Evolutionary conservation across 2,329 filamentous ascomycete species (phyloP).

Genomic region (Calonectria ilicicola): DNA sequence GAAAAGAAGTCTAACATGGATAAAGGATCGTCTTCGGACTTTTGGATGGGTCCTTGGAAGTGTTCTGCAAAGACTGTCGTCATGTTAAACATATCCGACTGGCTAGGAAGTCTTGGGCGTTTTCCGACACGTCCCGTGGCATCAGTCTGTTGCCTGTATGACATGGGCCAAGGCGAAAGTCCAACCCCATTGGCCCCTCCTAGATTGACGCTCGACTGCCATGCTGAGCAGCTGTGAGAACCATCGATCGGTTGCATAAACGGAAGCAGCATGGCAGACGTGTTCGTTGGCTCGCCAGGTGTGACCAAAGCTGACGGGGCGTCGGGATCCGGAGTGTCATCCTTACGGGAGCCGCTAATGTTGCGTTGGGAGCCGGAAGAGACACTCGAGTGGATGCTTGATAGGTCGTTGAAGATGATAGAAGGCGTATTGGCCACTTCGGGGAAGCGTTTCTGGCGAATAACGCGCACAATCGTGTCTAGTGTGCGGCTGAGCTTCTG

Average conservation of each 20-base stretch:
- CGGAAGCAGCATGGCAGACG: slow-evolving; percentile 34
- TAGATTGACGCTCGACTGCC: slow-evolving; percentile 19
- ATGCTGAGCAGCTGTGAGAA: slow-evolving; percentile 27
- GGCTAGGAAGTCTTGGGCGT: slow-evolving; percentile 34
- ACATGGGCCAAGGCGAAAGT: slow-evolving; percentile 29
- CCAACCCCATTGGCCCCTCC: neutral
- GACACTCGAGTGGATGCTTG: slow-evolving; percentile 35
- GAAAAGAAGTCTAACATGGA: slow-evolving; percentile 40
- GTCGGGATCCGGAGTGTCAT: slow-evolving; percentile 37
- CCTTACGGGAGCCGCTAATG: slow-evolving; percentile 34
- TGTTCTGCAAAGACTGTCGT: slow-evolving; percentile 34
- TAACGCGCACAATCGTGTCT: slow-evolving; percentile 28
- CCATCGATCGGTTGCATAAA: slow-evolving; percentile 36
- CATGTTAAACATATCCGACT: slow-evolving; percentile 38
- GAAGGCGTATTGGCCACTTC: slow-evolving; percentile 30
- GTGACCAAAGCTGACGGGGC: slow-evolving; percentile 28
- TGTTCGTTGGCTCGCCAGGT: slow-evolving; percentile 19
- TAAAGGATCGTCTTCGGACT: slow-evolving; percentile 37
- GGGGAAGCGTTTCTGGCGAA: slow-evolving; percentile 34
- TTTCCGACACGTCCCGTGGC: slow-evolving; percentile 27
- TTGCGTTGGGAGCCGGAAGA: slow-evolving; percentile 38
- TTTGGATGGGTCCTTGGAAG: slow-evolving; percentile 22
- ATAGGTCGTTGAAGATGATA: slow-evolving; percentile 39
- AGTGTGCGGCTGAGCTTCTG: slow-evolving; percentile 35
- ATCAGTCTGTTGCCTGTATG: slow-evolving; percentile 40